Base-by-base conservation (phyloP, 768 basidiomycete species). In the Psilocybe subaeruginosa region DNA sequence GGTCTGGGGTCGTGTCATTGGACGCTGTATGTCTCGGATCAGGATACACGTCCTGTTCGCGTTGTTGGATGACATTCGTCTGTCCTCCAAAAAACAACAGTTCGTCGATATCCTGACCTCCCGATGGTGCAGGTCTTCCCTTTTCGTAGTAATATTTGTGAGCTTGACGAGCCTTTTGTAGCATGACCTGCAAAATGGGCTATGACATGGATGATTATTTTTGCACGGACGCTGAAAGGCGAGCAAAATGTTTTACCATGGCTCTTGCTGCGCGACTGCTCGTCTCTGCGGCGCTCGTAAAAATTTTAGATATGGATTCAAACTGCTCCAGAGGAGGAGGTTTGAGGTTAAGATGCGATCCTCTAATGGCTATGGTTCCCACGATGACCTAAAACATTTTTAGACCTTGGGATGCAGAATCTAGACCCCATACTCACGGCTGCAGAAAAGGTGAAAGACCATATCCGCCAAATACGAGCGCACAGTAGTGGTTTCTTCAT, bases 401-500 rank as follows among this genome's bases (percentile, higher is more conserved):
- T 57, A 48, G 30, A 49, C 4, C 4, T 48, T 43, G 11, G 41
- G 14, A 4, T 43, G n/a, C 14, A 43, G 14, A 43, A 12, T 14
- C 14, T 43, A 1, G 14, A 43, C 8, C 8, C 4, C 41, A 43
- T 11, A 65, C 80, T 70, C 68, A 86, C 85, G 41, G 84, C 78
- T 14, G 87, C 80, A 11, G 81, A 77, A 67, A 87, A 87, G 1
- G 81, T 76, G 50, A 80, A 73, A 1, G 85, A 78, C 87, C 87
- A 89, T 58, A 85, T 80, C 55, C 78, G 76, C 84, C 85, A 88
- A 29, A 89, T 72, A 14, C 86, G 79, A 41, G 80, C 71, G 52
- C 80, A 76, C 9, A 88, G 72, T 7, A 71, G 58, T 0, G 84
- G 85, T 27, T 81, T 76, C 59, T 77, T 75, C 9, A 63, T 56